phyloP scores from a whole-genome alignment of 257 asterid genomes.

The Salvia hispanica region DNA sequence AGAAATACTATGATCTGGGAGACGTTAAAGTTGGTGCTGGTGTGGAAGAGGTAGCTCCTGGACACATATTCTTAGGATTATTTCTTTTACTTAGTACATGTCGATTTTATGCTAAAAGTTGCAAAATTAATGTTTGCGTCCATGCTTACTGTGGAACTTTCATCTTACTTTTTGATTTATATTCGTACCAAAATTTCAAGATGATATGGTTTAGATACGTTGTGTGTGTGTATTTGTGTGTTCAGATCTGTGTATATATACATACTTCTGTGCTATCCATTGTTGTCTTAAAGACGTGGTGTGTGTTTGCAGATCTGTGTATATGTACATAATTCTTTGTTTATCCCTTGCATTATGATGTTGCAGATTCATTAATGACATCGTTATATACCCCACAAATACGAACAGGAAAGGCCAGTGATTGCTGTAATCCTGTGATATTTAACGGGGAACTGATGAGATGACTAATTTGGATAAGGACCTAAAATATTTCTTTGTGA shows the following conservation, averaged over 20 bases:
- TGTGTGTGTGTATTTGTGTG: background rate
- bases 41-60: slow-evolving; percentile 68
- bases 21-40: slow-evolving; percentile 62
- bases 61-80: background rate
- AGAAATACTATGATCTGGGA: slow-evolving; percentile 76
- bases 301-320: too few species aligned
- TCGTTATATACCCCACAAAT: too few species aligned
- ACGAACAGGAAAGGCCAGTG: too few species aligned
- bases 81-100: slow-evolving; percentile 15
- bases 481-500: too few species aligned
- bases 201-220: background rate
- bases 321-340: background rate
- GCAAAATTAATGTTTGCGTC: too few species aligned
- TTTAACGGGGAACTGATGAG: too few species aligned
- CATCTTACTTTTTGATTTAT: too few species aligned
- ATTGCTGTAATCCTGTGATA: too few species aligned
- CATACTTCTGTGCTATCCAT: too few species aligned
- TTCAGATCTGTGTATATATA: too few species aligned
- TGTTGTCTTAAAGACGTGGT: too few species aligned
- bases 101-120: slow-evolving; percentile 12
- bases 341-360: background rate
- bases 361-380: background rate
- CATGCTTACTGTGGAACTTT: background rate
- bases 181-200: background rate
- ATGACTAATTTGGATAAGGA: too few species aligned